These are phyloP conservation scores for Colletotrichum falcatum DNA, from an alignment of 2,329 filamentous ascomycete species.

Conservation along the genomic window DNA sequence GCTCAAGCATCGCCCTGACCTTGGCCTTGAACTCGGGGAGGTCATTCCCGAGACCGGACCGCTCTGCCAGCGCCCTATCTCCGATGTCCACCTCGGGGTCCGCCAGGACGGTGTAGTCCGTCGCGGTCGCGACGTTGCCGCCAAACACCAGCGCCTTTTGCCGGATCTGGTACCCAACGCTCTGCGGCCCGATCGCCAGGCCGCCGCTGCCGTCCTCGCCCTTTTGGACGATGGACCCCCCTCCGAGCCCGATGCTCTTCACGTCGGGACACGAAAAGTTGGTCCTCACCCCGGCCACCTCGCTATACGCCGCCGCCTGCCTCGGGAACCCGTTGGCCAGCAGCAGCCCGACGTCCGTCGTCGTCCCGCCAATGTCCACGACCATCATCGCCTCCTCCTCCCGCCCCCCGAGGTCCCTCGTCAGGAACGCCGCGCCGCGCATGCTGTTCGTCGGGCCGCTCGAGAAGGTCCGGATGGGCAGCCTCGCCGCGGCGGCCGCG, in stretches of 20 bases:
- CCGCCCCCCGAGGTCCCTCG: constrained; percentile 46
- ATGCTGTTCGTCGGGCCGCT: constrained; percentile 74
- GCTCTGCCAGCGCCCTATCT: constrained; percentile 51
- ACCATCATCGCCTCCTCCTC: constrained; percentile 62
- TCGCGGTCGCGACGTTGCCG: constrained; percentile 68
- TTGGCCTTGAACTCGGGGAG: constrained; percentile 53
- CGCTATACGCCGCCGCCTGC: constrained; percentile 71
- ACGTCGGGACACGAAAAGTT: constrained; percentile 70
- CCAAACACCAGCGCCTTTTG: constrained; percentile 68
- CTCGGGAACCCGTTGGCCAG: constrained; percentile 72
- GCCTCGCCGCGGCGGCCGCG: constrained; percentile 62
- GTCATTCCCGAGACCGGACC: constrained; percentile 48
- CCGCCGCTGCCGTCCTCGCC: constrained; percentile 17
- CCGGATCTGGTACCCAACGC: constrained; percentile 68
- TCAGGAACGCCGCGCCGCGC: constrained; percentile 71
- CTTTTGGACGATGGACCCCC: constrained; percentile 66
- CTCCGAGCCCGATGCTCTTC: constrained; percentile 70
- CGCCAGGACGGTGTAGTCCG: constrained; percentile 61
- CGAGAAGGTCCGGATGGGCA: constrained; percentile 56
- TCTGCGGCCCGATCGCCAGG: constrained; percentile 68
- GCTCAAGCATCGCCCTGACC: constrained; percentile 65
- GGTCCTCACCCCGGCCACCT: constrained; percentile 71
- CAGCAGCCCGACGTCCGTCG: constrained; percentile 72
- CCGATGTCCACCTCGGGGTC: constrained; percentile 57
- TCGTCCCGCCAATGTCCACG: constrained; percentile 76